Percentiles rank a stretch among this genome's conserved stretches.
phyloP scores from a whole-genome alignment of 1,284 basidiomycete genomes.

The Inonotus obliquus region DNA sequence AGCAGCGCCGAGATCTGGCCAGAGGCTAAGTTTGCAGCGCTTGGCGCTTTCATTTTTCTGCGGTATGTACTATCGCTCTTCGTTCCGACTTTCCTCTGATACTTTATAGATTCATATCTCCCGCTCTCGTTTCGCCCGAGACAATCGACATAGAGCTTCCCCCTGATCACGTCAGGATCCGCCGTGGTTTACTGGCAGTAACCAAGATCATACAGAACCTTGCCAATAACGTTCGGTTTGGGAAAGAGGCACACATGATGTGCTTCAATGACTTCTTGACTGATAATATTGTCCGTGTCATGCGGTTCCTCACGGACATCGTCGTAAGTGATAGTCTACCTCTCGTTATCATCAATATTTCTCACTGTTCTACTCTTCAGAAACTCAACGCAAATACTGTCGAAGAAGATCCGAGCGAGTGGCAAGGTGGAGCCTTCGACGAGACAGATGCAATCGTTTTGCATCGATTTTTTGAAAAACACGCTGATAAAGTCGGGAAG shows the following conservation, averaged over 20 bases:
- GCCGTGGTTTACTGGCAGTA: slow-evolving; percentile 78
- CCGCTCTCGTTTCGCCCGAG: slow-evolving; percentile 84
- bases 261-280: slow-evolving; percentile 75
- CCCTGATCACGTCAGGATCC: slow-evolving; percentile 51
- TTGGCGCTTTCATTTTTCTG: slow-evolving; percentile 90
- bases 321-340: slow-evolving; percentile 45
- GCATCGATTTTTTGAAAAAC: slow-evolving; percentile 78
- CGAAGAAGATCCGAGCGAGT: slow-evolving; percentile 62
- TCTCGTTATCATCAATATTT: background rate
- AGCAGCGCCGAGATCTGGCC: slow-evolving; percentile 63
- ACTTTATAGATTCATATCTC: slow-evolving; percentile 64
- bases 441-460: slow-evolving; percentile 78
- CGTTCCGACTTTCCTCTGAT: background rate
- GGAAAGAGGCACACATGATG: slow-evolving; percentile 84
- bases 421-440: slow-evolving; percentile 70
- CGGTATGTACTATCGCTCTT: slow-evolving; percentile 41
- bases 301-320: slow-evolving; percentile 78
- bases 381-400: slow-evolving; percentile 46
- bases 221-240: slow-evolving; percentile 90
- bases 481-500: slow-evolving; percentile 81
- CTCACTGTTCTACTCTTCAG: slow-evolving; percentile 31
- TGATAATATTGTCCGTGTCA: slow-evolving; percentile 75
- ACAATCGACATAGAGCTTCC: slow-evolving; percentile 79
- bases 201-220: slow-evolving; percentile 91
- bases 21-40: slow-evolving; percentile 78